Percentiles rank a stretch among this genome's conserved stretches.
phyloP scores from a whole-genome alignment of 768 basidiomycete species.

The Kwoniella sp. region DNA sequence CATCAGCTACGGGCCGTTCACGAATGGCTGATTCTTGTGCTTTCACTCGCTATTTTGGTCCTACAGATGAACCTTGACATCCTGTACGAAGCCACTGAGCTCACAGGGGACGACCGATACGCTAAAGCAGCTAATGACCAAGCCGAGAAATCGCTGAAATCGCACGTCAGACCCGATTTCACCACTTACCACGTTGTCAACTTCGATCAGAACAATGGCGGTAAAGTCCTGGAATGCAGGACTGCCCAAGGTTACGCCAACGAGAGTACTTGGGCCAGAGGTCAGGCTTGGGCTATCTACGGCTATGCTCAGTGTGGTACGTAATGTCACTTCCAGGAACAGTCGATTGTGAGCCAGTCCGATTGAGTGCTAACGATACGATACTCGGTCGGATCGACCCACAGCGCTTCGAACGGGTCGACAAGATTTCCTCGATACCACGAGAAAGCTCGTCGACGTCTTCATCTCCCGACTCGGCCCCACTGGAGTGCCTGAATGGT shows the following conservation, averaged over 20 bases:
- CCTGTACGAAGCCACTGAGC: slow-evolving; percentile 41
- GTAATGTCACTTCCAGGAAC: background rate
- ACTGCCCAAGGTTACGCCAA: slow-evolving; percentile 47
- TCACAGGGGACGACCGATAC: slow-evolving; percentile 39
- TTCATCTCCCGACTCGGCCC: slow-evolving; percentile 37
- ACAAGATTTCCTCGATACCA: slow-evolving; percentile 40
- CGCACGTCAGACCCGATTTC: slow-evolving; percentile 39
- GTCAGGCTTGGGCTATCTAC: slow-evolving; percentile 51
- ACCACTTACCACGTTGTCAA: slow-evolving; percentile 50
- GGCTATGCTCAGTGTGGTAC: slow-evolving; percentile 48
- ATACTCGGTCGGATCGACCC: too few species aligned
- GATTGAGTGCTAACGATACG: background rate
- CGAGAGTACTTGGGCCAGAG: slow-evolving; percentile 44
- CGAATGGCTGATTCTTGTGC: too few species aligned
- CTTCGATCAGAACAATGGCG: slow-evolving; percentile 40
- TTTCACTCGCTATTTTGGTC: background rate
- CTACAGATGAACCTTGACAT: slow-evolving; percentile 50
- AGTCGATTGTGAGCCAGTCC: background rate
- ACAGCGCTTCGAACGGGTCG: slow-evolving; percentile 43
- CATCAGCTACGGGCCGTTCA: too few species aligned
- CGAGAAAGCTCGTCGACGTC: slow-evolving; percentile 37
- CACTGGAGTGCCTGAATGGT: slow-evolving; percentile 44
- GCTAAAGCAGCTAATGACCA: slow-evolving; percentile 41
- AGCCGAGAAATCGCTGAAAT: slow-evolving; percentile 35
- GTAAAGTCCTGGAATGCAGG: slow-evolving; percentile 19